A percentile compares a stretch with the other conserved stretches of the same genome.
Evolutionary conservation across 371 early-diverging fungal species (phyloP).

Genomic region (Neoconidiobolus thromboides): DNA sequence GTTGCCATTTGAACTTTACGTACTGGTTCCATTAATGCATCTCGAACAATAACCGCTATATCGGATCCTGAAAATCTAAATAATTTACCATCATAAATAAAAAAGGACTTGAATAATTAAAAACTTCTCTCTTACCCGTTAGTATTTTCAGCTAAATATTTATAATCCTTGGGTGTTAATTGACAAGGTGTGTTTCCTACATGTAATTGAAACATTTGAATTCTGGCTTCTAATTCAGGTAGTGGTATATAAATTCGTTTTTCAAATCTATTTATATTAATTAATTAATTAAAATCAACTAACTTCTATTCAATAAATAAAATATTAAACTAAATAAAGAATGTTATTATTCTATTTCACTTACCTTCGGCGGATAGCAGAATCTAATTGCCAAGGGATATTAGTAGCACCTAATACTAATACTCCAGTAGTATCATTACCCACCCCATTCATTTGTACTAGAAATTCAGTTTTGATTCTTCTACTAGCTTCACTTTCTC

Average conservation of each 20-base stretch:
- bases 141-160: slow-evolving; percentile 52
- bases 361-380: slow-evolving; percentile 78
- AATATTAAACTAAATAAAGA: no score
- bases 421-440: slow-evolving; percentile 81
- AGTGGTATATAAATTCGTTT: slow-evolving; percentile 93
- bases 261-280: slow-evolving; percentile 52
- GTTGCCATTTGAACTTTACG: slow-evolving; percentile 92
- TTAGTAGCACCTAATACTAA: slow-evolving; percentile 93
- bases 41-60: slow-evolving; percentile 80
- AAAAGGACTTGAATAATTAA: neutral
- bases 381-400: slow-evolving; percentile 90
- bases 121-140: slow-evolving; percentile 37
- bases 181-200: slow-evolving; percentile 75
- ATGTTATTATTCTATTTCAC: neutral
- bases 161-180: slow-evolving; percentile 46
- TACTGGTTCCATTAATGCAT: slow-evolving; percentile 93
- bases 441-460: slow-evolving; percentile 97
- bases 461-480: slow-evolving; percentile 91
- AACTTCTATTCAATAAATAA: no score
- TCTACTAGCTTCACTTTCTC: slow-evolving; percentile 84
- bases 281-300: neutral
- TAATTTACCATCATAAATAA: neutral
- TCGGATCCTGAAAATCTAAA: slow-evolving; percentile 78
- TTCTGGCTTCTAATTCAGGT: slow-evolving; percentile 75
- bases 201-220: slow-evolving; percentile 75